A percentile compares a stretch with the other conserved stretches of the same genome.
phyloP scores from a whole-genome alignment of 805 yeast genomes.

The Komagataella kurtzmanii region DNA sequence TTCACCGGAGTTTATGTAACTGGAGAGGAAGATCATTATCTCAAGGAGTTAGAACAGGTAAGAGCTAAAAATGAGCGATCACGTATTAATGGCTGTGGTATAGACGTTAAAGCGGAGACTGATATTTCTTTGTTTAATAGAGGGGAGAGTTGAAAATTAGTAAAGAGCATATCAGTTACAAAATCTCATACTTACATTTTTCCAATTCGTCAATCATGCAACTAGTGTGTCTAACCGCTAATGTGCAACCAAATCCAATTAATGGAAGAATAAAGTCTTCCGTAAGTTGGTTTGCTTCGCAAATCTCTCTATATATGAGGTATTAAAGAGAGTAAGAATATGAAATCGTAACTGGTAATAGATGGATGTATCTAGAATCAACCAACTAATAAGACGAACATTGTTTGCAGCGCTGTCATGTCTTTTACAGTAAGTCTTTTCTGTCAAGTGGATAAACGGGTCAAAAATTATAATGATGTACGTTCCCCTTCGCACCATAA shows the following conservation, averaged over 20 bases:
- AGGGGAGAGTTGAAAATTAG: slow-evolving; percentile 24
- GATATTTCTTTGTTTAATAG: slow-evolving; percentile 45
- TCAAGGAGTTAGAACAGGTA: slow-evolving; percentile 68
- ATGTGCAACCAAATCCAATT: not conserved
- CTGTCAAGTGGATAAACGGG: too few species aligned
- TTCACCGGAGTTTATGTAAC: slow-evolving; percentile 91
- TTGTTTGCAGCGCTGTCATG: too few species aligned
- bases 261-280: not conserved
- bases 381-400: too few species aligned
- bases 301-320: too few species aligned
- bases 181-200: too few species aligned
- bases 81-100: slow-evolving; percentile 28
- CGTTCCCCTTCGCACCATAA: too few species aligned
- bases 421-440: too few species aligned
- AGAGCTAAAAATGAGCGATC: slow-evolving; percentile 65
- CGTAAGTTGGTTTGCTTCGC: too few species aligned
- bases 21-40: slow-evolving; percentile 78
- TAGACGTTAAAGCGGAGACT: slow-evolving; percentile 69
- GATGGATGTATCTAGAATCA: too few species aligned
- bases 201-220: not conserved
- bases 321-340: too few species aligned
- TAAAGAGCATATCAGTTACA: slow-evolving; percentile 9
- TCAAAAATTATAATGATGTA: too few species aligned
- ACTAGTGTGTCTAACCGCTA: not conserved
- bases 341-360: too few species aligned